phyloP scores from a whole-genome alignment of 2,329 filamentous ascomycete species.

The Colletotrichum sp. region DNA sequence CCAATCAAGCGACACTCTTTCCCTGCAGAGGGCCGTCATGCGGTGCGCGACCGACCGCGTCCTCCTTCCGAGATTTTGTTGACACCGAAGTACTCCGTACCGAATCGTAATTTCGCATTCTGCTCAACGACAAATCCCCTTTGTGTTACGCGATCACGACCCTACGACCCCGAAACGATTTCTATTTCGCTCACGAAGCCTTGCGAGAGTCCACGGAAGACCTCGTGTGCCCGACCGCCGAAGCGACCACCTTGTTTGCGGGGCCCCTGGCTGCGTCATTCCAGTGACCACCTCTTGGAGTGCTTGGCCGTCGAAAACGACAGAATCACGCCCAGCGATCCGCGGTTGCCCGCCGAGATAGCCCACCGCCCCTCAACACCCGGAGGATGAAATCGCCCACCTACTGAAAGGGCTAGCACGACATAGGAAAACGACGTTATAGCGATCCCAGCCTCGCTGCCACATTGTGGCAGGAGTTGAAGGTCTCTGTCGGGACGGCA shows the following conservation, averaged over 20 bases:
- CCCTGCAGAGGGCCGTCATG: slow-evolving; percentile 20
- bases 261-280: slow-evolving; percentile 18
- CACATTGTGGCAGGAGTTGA: neutral
- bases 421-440: neutral
- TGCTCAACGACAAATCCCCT: slow-evolving; percentile 13
- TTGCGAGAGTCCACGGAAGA: neutral
- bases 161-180: slow-evolving; percentile 10
- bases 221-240: neutral
- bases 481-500: neutral
- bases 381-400: neutral
- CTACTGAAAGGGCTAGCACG: neutral
- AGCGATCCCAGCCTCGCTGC: neutral
- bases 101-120: slow-evolving; percentile 14
- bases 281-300: neutral
- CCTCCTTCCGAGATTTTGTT: slow-evolving; percentile 21
- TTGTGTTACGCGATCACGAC: slow-evolving; percentile 19
- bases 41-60: slow-evolving; percentile 22
- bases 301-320: slow-evolving; percentile 5
- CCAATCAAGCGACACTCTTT: slow-evolving; percentile 16
- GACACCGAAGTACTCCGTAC: slow-evolving; percentile 17
- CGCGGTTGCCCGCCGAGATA: neutral
- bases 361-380: neutral
- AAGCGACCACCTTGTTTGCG: neutral
- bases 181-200: neutral
- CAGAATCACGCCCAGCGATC: slow-evolving; percentile 7